Conservation (phyloP, 2,329 filamentous ascomycete species). For the Stylonectria norvegica region DNA sequence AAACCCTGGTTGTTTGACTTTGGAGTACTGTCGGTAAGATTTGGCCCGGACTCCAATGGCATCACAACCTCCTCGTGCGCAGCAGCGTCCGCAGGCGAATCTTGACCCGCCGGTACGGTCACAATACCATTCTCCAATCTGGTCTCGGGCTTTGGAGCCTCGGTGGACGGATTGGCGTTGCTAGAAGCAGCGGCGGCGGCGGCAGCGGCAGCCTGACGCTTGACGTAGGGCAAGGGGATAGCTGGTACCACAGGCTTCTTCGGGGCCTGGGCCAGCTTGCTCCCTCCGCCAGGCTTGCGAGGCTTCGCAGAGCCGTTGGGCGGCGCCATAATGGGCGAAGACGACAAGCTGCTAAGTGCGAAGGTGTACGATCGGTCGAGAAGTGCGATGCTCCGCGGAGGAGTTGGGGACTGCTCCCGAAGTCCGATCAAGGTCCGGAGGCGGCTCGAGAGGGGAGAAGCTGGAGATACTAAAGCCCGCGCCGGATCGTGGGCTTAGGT, state of each 20-base stretch:
- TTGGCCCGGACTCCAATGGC: constrained; percentile 12
- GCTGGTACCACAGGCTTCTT: constrained; percentile 38
- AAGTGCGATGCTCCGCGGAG: background rate
- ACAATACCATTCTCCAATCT: constrained; percentile 21
- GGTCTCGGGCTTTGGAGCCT: constrained; percentile 11
- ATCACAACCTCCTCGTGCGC: constrained; percentile 8
- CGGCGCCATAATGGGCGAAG: constrained; percentile 31
- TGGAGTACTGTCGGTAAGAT: constrained; percentile 10
- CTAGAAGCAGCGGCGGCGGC: constrained; percentile 26
- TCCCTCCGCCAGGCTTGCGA: constrained; percentile 27
- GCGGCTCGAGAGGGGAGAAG: constrained; percentile 21
- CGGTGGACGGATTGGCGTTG: constrained; percentile 10
- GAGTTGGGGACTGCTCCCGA: background rate
- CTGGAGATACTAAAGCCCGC: constrained; percentile 22
- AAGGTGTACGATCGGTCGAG: constrained; percentile 1
- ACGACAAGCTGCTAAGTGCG: too few species aligned
- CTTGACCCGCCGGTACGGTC: constrained; percentile 8
- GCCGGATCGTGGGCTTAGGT: constrained; percentile 25
- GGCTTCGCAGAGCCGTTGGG: constrained; percentile 31
- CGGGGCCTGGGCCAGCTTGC: constrained; percentile 30
- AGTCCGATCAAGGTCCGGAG: constrained; percentile 11
- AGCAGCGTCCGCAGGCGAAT: constrained; percentile 3
- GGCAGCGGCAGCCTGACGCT: constrained; percentile 35
- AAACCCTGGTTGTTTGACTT: constrained; percentile 13
- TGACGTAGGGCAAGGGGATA: constrained; percentile 38